Evolutionary conservation across 371 early-diverging fungal genomes (phyloP).

Genomic region (Circinella minor): DNA sequence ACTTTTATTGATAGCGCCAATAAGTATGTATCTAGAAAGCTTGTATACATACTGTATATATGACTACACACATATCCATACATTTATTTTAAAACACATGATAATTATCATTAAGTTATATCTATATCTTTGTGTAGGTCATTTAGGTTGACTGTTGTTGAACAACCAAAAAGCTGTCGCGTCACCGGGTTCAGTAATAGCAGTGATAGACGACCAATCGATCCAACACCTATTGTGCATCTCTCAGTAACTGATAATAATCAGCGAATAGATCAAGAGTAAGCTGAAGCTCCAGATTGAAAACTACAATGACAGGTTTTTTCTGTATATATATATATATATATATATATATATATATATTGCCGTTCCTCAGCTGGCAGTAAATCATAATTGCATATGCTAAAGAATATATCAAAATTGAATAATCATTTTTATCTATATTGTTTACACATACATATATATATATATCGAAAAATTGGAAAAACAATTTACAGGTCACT

Average conservation of each 20-base stretch:
- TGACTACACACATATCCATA: no score
- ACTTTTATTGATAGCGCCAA: neutral
- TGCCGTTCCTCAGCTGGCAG: no score
- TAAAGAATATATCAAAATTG: no score
- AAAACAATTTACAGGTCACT: neutral
- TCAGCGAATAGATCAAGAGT: conserved; percentile 16
- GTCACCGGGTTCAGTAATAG: conserved; percentile 72
- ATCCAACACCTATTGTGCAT: conserved; percentile 72
- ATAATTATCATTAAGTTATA: neutral
- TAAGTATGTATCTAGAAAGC: neutral
- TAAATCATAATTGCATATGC: no score
- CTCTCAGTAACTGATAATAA: conserved; percentile 28
- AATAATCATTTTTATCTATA: no score
- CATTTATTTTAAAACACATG: neutral
- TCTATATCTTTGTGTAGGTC: neutral
- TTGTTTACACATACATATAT: neutral
- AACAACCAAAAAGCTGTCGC: conserved; percentile 73
- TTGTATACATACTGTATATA: no score
- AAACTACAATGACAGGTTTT: neutral
- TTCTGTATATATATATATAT: neutral
- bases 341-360: neutral
- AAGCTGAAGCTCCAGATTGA: neutral
- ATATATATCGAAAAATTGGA: conserved; percentile 1
- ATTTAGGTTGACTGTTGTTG: conserved; percentile 22
- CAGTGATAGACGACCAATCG: conserved; percentile 72